phyloP scores from a whole-genome alignment of 176 grass and related monocot species.

The Cocos nucifera region DNA sequence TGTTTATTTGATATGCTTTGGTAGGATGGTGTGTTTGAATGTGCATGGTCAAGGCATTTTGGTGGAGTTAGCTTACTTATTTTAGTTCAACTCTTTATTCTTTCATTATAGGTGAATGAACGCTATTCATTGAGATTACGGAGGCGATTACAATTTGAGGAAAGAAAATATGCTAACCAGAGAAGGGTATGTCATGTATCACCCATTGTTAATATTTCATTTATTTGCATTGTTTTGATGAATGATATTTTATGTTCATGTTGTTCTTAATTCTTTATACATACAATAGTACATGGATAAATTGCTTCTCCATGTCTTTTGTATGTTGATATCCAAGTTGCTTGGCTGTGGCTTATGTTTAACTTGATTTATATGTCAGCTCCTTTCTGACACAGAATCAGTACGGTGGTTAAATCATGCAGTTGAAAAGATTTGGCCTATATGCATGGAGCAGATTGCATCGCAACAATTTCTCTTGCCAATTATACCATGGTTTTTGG shows the following conservation, averaged over 20 bases:
- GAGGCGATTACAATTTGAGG: conserved; percentile 59
- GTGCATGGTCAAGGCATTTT: neutral
- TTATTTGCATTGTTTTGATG: conserved; percentile 1
- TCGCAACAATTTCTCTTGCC: conserved; percentile 77
- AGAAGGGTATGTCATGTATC: conserved; percentile 42
- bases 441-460: conserved; percentile 89
- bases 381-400: conserved; percentile 87
- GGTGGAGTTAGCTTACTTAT: neutral
- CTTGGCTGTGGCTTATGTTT: conserved; percentile 14
- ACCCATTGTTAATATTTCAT: conserved; percentile 17
- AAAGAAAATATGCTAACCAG: conserved; percentile 74
- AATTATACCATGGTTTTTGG: conserved; percentile 94
- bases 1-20: too few relatives aligned
- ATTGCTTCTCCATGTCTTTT: conserved; percentile 10
- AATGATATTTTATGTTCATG: too few relatives aligned
- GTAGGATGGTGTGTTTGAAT: too few relatives aligned
- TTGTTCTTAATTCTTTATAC: too few relatives aligned
- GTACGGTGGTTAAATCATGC: conserved; percentile 93
- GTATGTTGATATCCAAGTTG: neutral
- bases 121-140: conserved; percentile 48
- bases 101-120: conserved; percentile 54
- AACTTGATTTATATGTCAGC: conserved; percentile 41
- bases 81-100: neutral
- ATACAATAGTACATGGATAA: neutral
- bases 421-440: conserved; percentile 83